Evolutionary conservation across 1,284 basidiomycete genomes (phyloP).

Genomic region (Cryptococcus wingfieldii): DNA sequence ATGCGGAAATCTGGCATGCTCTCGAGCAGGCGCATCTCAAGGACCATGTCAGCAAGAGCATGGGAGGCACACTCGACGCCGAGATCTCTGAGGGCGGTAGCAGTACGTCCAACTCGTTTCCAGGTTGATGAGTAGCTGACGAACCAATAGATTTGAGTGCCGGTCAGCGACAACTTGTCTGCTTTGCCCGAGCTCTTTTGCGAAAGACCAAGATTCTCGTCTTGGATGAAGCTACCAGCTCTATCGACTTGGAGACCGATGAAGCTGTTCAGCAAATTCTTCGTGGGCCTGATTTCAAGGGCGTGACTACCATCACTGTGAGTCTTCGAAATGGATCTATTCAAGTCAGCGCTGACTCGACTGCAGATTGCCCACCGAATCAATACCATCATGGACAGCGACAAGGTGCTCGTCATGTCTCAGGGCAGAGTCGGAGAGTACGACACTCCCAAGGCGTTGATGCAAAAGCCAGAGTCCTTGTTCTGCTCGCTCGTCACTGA

Average conservation of each 20-base stretch:
- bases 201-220: slow-evolving; percentile 81
- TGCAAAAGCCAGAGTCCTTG: slow-evolving; percentile 47
- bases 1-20: slow-evolving; percentile 77
- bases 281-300: slow-evolving; percentile 49
- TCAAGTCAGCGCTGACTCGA: background rate
- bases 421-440: slow-evolving; percentile 70
- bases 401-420: slow-evolving; percentile 77
- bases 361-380: slow-evolving; percentile 65
- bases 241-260: slow-evolving; percentile 85
- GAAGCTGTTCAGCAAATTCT: slow-evolving; percentile 54
- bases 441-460: slow-evolving; percentile 63
- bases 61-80: slow-evolving; percentile 71
- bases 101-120: slow-evolving; percentile 18
- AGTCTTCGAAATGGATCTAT: slow-evolving; percentile 2
- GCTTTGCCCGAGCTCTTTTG: slow-evolving; percentile 73
- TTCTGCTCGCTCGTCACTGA: slow-evolving; percentile 28
- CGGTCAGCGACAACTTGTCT: slow-evolving; percentile 79
- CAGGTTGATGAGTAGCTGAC: background rate
- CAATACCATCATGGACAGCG: slow-evolving; percentile 85
- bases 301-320: slow-evolving; percentile 76
- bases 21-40: slow-evolving; percentile 61
- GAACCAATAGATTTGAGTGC: slow-evolving; percentile 61
- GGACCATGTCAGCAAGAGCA: slow-evolving; percentile 61
- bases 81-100: slow-evolving; percentile 73
- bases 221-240: slow-evolving; percentile 65